Evolutionary conservation across 345 rosid species (phyloP).

Genomic region (Tarenaya hassleriana): DNA sequence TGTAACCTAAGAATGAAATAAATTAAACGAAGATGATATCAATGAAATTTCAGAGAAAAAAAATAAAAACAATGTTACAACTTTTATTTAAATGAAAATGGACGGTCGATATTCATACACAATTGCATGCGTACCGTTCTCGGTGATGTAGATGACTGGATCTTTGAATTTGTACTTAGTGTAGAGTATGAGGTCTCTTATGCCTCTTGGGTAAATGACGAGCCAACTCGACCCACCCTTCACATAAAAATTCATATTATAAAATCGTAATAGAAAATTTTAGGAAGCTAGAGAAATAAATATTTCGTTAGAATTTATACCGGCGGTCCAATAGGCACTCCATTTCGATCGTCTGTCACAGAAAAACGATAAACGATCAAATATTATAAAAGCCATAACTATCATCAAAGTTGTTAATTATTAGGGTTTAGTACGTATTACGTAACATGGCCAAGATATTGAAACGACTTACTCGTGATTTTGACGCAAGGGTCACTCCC

Average conservation of each 20-base stretch:
- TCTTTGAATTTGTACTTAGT: constrained; percentile 16
- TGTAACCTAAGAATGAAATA: constrained; percentile 13
- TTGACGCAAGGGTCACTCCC: constrained; percentile 14
- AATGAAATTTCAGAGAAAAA: too few relatives aligned
- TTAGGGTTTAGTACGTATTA: too few relatives aligned
- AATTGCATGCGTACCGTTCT: constrained; percentile 29
- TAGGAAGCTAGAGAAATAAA: background rate
- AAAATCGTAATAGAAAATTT: background rate
- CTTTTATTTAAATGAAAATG: too few relatives aligned
- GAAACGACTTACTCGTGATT: constrained; percentile 10
- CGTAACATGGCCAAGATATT: background rate
- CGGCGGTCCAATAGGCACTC: constrained; percentile 26
- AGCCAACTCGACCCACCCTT: constrained; percentile 19
- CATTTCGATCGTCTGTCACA: constrained; percentile 17
- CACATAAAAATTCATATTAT: background rate
- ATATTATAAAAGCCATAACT: background rate
- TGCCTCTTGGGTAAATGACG: constrained; percentile 25
- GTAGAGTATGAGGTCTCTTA: constrained; percentile 23
- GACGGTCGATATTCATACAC: too few relatives aligned
- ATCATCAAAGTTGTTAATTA: too few relatives aligned
- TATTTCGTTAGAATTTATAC: constrained; percentile 4
- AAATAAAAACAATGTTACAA: background rate
- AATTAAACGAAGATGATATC: too few relatives aligned
- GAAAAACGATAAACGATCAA: background rate
- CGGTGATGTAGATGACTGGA: constrained; percentile 23